Percentiles rank a stretch among this genome's conserved stretches.
These are phyloP conservation scores for Iberis amara DNA, from an alignment of 441 rosid genomes.

Conservation along the genomic window DNA sequence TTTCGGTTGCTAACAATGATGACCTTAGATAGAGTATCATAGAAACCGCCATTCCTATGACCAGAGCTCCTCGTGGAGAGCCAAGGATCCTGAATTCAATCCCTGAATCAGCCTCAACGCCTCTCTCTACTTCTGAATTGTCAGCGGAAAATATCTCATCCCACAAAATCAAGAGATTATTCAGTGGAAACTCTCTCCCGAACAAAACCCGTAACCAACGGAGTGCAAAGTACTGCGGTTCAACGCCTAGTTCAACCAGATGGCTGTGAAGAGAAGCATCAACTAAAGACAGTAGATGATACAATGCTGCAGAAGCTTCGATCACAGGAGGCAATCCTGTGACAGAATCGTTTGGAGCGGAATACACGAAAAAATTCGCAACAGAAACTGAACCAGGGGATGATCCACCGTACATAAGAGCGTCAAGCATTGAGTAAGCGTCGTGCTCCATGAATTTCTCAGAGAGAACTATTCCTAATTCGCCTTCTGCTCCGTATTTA, in stretches of 20 bases:
- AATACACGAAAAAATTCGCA: conserved; percentile 63
- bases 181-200: conserved; percentile 78
- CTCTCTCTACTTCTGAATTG: conserved; percentile 35
- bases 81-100: conserved; percentile 44
- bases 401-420: conserved; percentile 70
- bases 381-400: conserved; percentile 42
- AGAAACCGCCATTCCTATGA: conserved; percentile 66
- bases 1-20: conserved; percentile 81
- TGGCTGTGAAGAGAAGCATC: conserved; percentile 85
- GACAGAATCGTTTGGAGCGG: conserved; percentile 46
- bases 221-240: conserved; percentile 89
- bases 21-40: conserved; percentile 85
- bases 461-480: conserved; percentile 80
- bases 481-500: conserved; percentile 95
- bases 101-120: conserved; percentile 32
- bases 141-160: conserved; percentile 80
- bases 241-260: conserved; percentile 86
- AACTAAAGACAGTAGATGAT: conserved; percentile 61
- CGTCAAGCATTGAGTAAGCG: conserved; percentile 88
- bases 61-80: conserved; percentile 70
- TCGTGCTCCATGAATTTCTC: conserved; percentile 97
- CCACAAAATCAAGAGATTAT: conserved; percentile 68
- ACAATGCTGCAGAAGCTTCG: conserved; percentile 83
- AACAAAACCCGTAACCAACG: conserved; percentile 91
- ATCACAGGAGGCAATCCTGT: conserved; percentile 74